These are phyloP conservation scores for Hortiboletus campestris DNA, from an alignment of 768 basidiomycete species.

Conservation along the genomic window DNA sequence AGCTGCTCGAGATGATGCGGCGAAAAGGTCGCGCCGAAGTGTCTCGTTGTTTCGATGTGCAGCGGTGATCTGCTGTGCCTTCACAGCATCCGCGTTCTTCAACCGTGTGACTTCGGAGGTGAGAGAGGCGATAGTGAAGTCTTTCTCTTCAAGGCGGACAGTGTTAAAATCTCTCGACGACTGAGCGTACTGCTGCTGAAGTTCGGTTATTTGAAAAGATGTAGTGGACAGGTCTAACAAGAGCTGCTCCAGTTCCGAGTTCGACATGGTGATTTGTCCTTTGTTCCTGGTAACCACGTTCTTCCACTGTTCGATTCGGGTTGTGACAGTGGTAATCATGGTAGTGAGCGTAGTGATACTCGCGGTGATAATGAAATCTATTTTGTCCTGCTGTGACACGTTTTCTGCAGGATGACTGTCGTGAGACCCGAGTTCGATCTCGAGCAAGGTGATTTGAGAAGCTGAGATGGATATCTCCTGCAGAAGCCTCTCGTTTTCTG, in stretches of 20 bases:
- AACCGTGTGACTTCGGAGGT: no score
- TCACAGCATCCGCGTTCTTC: no score
- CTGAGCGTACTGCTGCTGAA: not conserved
- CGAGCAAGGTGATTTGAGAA: not conserved
- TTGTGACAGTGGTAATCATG: not conserved
- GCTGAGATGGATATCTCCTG: not conserved
- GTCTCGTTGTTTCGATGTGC: not conserved
- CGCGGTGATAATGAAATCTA: not conserved
- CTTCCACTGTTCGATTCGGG: constrained; percentile 1
- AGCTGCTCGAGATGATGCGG: not conserved
- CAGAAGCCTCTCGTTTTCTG: not conserved
- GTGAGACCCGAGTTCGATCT: not conserved
- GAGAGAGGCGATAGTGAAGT: no score
- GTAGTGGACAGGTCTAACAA: constrained; percentile 1
- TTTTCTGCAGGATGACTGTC: no score
- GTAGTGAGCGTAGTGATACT: not conserved
- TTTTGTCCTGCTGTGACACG: not conserved
- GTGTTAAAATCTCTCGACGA: not conserved
- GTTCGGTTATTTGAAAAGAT: not conserved
- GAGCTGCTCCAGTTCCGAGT: constrained; percentile 6
- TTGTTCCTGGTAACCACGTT: no score
- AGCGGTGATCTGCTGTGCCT: no score
- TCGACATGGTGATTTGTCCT: not conserved
- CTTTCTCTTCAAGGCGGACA: not conserved
- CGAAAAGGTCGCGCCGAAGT: not conserved